Percentiles rank a stretch among this genome's conserved stretches.
These are phyloP conservation scores for Gillenia trifoliata DNA, from an alignment of 306 rosid species.

Conservation along the genomic window DNA sequence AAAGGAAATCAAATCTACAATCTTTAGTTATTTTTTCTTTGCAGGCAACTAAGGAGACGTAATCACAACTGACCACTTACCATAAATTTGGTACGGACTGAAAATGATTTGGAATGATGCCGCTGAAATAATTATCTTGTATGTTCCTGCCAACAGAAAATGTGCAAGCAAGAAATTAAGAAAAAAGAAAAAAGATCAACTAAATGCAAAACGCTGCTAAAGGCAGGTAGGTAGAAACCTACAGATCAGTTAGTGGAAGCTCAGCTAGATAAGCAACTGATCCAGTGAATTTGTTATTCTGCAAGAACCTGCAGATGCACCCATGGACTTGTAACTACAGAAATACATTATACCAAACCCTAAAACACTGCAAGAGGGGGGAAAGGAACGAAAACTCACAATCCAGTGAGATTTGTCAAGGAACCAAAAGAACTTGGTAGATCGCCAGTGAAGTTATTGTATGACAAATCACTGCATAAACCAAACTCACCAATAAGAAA, in stretches of 20 bases:
- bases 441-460: conserved; percentile 79
- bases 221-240: conserved; percentile 19
- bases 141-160: conserved; percentile 56
- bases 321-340: neutral
- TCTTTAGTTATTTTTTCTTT: neutral
- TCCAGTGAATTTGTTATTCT: conserved; percentile 77
- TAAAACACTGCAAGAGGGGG: neutral
- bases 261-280: conserved; percentile 76
- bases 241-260: conserved; percentile 82
- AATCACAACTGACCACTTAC: conserved; percentile 31
- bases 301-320: conserved; percentile 59
- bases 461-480: conserved; percentile 73
- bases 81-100: conserved; percentile 78
- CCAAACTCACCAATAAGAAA: conserved; percentile 9
- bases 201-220: neutral
- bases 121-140: conserved; percentile 77
- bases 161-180: conserved; percentile 19
- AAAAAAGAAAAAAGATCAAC: neutral
- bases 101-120: conserved; percentile 75
- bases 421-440: conserved; percentile 89
- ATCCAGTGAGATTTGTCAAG: conserved; percentile 49
- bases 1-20: conserved; percentile 8
- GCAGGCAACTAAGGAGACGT: conserved; percentile 17
- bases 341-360: conserved; percentile 3
- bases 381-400: conserved; percentile 41